Percentiles rank a stretch among this genome's conserved stretches.
Conservation (phyloP, 2,329 filamentous ascomycete genomes). For the Zymoseptoria brevis region DNA sequence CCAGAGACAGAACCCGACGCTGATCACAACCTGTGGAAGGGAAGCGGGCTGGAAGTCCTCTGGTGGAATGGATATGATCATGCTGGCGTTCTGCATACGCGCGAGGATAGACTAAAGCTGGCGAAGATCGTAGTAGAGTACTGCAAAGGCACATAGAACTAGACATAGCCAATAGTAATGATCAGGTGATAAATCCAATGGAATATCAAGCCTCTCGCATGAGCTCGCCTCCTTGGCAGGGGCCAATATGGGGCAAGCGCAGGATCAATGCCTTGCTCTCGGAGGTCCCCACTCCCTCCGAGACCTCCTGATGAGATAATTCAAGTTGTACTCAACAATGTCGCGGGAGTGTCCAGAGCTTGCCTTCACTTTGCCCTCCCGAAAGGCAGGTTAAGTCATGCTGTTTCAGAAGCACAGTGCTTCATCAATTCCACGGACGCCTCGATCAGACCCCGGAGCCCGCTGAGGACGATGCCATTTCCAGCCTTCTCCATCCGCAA, state of each 20-base stretch:
- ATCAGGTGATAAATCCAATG: background rate
- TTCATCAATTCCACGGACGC: background rate
- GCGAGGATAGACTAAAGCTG: slow-evolving; percentile 17
- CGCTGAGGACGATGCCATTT: slow-evolving; percentile 15
- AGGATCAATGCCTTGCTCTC: background rate
- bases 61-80: slow-evolving; percentile 58
- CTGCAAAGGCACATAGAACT: slow-evolving; percentile 3
- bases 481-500: slow-evolving; percentile 25
- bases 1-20: slow-evolving; percentile 25
- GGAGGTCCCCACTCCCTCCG: background rate
- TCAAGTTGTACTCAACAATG: background rate
- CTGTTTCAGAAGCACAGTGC: background rate
- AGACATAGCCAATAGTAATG: background rate
- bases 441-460: background rate
- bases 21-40: slow-evolving; percentile 24
- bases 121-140: slow-evolving; percentile 23
- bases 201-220: background rate
- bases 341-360: background rate
- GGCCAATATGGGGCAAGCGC: background rate
- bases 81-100: slow-evolving; percentile 50
- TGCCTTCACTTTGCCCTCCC: background rate
- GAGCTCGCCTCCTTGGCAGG: background rate
- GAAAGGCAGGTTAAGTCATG: background rate
- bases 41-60: slow-evolving; percentile 47
- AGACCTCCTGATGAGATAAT: background rate